Evolutionary conservation across 345 rosid genomes (phyloP), one percentile per base, ranked within the genome.

Genomic region (Mercurialis annua): DNA sequence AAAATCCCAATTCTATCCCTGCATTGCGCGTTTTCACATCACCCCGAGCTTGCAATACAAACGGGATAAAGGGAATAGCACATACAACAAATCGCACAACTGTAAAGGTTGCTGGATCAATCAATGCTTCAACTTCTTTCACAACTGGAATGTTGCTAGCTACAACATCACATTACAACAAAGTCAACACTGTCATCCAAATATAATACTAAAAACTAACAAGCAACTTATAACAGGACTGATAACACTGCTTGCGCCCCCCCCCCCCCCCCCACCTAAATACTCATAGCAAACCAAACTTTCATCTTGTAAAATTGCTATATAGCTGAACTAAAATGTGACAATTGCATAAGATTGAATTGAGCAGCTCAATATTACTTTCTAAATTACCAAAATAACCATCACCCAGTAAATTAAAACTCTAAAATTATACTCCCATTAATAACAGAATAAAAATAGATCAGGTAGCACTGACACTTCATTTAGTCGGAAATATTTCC

Each of bases 1-100:
- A 86, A 16, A 86, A 34, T 23, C 94, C 91, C 80, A 88, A 79
- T 81, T 86, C 91, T 48, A 83, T 72, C 61, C 86, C 91, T 1
- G 86, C 82, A 71, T 83, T 78, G 27, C 82, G 81, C 34, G 81
- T 88, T 29, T 80, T 36, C 15, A 62, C 77, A 76, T 80, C 81
- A 9, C 73, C 74, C 72, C 78, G 48, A 10, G 87, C 81, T 64
- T 46, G 63, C 38, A 68, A 27, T 55, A 85, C 77, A 68, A 83
- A 78, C 17, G 86, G 91, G 23, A 83, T 56, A 67, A 88, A 84
- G 0, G 85, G 85, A 23, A 88, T 75, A 7, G 89, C 85, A 16
- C 81, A 78, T 59, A 86, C 70, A 30, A 59, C 69, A 72, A 86
- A 86, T 69, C 90, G 70, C 66, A 81, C 83, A 38, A 78, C 83